A percentile compares a stretch with the other conserved stretches of the same genome.
Conservation (phyloP, 352 stramenopile genomes). For the Hyaloperonospora arabidopsidis region DNA sequence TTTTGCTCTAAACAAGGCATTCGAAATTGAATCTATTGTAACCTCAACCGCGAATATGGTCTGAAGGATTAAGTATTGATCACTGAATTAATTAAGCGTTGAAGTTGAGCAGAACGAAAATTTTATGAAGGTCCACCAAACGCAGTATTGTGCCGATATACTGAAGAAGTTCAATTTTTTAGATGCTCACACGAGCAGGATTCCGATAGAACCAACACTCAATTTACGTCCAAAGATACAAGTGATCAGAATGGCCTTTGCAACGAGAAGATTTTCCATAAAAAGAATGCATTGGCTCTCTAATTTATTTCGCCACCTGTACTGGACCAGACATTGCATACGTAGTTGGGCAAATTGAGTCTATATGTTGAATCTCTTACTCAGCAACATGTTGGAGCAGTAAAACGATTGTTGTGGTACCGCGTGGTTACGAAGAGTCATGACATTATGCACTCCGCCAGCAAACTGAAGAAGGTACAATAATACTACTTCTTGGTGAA, state of each 20-base stretch:
- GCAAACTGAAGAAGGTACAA: background rate
- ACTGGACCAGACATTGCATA: background rate
- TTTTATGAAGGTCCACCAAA: background rate
- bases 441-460: background rate
- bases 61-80: background rate
- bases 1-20: background rate
- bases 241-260: background rate
- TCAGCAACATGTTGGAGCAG: background rate
- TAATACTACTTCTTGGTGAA: no score
- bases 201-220: background rate
- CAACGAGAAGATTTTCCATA: background rate
- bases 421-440: background rate
- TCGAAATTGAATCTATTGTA: background rate
- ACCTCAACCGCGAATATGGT: background rate
- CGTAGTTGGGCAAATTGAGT: conserved; percentile 13
- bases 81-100: background rate
- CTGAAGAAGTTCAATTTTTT: background rate
- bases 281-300: background rate
- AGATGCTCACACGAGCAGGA: background rate
- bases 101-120: background rate
- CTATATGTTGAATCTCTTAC: conserved; percentile 1
- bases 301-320: background rate
- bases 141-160: background rate
- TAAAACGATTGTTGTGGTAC: background rate
- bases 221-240: background rate